A percentile compares a stretch with the other conserved stretches of the same genome.
These are phyloP conservation scores for Obba rivulosa DNA, from an alignment of 768 basidiomycete genomes.

Conservation along the genomic window DNA sequence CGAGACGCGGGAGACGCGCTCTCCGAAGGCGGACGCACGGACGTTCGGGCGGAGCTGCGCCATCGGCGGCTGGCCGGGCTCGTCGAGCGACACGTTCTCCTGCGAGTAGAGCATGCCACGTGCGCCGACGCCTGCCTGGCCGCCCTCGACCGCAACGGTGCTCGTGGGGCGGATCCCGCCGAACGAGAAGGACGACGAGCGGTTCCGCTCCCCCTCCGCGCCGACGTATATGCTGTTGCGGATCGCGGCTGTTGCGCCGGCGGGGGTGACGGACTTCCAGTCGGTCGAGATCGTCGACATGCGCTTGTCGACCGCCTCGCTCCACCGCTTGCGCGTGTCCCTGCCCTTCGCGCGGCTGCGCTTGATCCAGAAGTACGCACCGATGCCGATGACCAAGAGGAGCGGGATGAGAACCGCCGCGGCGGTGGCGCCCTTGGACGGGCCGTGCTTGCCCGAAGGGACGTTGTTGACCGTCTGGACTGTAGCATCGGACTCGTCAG, in stretches of 20 bases:
- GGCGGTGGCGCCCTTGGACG: slow-evolving; percentile 54
- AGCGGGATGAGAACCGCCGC: slow-evolving; percentile 61
- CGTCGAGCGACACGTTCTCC: slow-evolving; percentile 1
- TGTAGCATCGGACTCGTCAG: slow-evolving; percentile 34
- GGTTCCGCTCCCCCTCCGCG: slow-evolving; percentile 27
- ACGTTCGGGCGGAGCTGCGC: slow-evolving; percentile 50
- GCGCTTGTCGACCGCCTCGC: slow-evolving; percentile 67
- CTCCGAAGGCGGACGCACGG: slow-evolving; percentile 40
- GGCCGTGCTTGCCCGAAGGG: slow-evolving; percentile 23
- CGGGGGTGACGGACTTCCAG: slow-evolving; percentile 68
- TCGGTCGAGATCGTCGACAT: slow-evolving; percentile 78
- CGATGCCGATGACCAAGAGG: slow-evolving; percentile 45
- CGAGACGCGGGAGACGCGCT: slow-evolving; percentile 58
- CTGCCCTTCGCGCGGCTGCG: slow-evolving; percentile 43
- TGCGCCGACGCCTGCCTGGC: slow-evolving; percentile 37
- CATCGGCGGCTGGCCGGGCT: slow-evolving; percentile 24
- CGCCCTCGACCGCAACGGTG: slow-evolving; percentile 39
- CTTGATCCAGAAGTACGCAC: slow-evolving; percentile 45
- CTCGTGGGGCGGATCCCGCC: slow-evolving; percentile 46
- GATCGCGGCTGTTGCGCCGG: slow-evolving; percentile 70
- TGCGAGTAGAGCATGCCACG: slow-evolving; percentile 13
- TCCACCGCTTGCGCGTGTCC: slow-evolving; percentile 55
- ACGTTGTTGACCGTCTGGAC: slow-evolving; percentile 32
- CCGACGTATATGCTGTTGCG: slow-evolving; percentile 56
- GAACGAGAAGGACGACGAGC: slow-evolving; percentile 49